These are phyloP conservation scores for Pestalotiopsis sp. DNA, from an alignment of 2,329 filamentous ascomycete species.

Conservation along the genomic window DNA sequence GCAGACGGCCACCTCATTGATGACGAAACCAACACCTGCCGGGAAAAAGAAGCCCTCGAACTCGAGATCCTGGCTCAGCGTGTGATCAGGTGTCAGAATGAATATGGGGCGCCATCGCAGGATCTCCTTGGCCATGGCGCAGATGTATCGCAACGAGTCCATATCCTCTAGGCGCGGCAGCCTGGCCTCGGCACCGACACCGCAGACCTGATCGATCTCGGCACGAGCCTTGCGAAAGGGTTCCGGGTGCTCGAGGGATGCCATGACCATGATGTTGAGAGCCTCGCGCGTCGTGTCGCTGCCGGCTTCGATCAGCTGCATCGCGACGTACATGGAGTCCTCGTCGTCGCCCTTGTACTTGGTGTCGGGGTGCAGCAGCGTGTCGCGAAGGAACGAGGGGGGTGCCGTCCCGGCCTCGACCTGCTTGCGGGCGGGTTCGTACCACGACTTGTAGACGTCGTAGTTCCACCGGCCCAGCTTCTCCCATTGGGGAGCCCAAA, in stretches of 20 bases:
- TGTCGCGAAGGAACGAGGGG: constrained; percentile 5
- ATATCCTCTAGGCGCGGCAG: neutral
- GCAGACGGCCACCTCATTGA: neutral
- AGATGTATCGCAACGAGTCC: constrained; percentile 2
- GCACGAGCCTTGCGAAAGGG: neutral
- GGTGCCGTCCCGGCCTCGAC: constrained; percentile 4
- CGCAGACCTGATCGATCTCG: constrained; percentile 1
- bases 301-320: constrained; percentile 8
- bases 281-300: constrained; percentile 9
- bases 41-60: neutral
- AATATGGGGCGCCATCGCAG: neutral
- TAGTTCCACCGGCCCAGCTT: constrained; percentile 2
- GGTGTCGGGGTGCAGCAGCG: constrained; percentile 4
- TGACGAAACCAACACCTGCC: neutral
- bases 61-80: neutral
- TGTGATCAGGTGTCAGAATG: neutral
- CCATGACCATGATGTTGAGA: constrained; percentile 10
- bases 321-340: constrained; percentile 6
- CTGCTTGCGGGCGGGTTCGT: constrained; percentile 3
- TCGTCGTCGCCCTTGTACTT: constrained; percentile 2
- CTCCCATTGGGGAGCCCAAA: constrained; percentile 8
- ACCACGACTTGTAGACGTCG: constrained; percentile 7
- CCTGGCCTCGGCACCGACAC: neutral
- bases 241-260: neutral
- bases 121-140: neutral